Percentiles rank a stretch among this genome's conserved stretches.
These are phyloP conservation scores for Plasmodium blacklocki DNA, from an alignment of 169 alveolate genomes.

Conservation along the genomic window DNA sequence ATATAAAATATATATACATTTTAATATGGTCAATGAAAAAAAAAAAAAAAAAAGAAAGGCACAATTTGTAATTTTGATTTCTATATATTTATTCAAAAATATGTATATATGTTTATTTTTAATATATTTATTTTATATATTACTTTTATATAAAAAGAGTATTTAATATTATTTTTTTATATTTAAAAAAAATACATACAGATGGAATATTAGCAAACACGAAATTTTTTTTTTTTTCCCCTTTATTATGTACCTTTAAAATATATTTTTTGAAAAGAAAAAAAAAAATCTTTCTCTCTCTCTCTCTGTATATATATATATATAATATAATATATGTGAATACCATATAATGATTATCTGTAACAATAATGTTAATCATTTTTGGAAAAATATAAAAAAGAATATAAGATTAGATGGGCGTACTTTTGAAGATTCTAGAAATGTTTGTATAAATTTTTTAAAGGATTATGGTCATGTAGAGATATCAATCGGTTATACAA, in stretches of 20 bases:
- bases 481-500: constrained; percentile 45
- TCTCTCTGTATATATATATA: background rate
- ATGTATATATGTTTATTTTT: no score
- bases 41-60: no score
- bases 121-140: no score
- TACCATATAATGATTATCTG: constrained; percentile 37
- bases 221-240: background rate
- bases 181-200: no score
- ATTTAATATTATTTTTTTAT: no score
- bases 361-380: constrained; percentile 45
- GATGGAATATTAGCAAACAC: no score
- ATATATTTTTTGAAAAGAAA: background rate
- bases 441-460: constrained; percentile 49
- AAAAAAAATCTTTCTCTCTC: background rate
- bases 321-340: background rate
- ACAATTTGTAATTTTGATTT: no score
- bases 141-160: no score
- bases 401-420: constrained; percentile 65
- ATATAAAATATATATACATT: no score
- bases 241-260: background rate
- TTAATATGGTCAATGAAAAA: no score
- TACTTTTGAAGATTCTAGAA: constrained; percentile 57
- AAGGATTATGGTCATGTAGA: constrained; percentile 65
- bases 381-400: constrained; percentile 56
- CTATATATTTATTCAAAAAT: no score